Evolutionary conservation across 306 rosid genomes (phyloP), one percentile per base, ranked within the genome.

Genomic region (Quercus wislizeni): DNA sequence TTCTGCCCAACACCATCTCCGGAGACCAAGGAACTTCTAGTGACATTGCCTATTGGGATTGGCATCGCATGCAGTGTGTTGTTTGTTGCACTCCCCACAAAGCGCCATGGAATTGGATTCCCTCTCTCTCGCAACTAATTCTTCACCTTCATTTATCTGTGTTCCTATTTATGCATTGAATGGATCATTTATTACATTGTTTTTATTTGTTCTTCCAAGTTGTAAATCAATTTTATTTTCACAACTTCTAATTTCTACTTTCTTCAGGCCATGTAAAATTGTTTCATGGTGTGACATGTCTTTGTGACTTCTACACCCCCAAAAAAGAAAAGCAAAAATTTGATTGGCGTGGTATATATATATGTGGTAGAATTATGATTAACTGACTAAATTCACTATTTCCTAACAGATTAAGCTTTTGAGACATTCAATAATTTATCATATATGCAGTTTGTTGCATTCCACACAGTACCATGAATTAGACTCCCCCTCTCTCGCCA

Each of bases 51-150:
- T 6, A 82, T 90, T 71, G 89, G 81, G 55, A 91, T 91, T 78
- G 98, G 93, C 0, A 83, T 86, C 52, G 10, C 89, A 10, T 90
- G 97, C 51, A 93, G 98, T 55, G 28, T 87, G 88, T 21, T 89
- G 20, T 90, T 93, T 76, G 84, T 93, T 70, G 65, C 64, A 28
- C 90, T 93, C 51, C 97, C 98, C 0, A 87, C 87, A 76, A 89
- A 83, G 67, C 91, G 95, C 80, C 97, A 87, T 78, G 97, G 98
- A 15, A 90, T 93, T 78, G 97, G 98, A 5, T 93, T 89, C 82
- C 98, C 98, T 11, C 85, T 91, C 65, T 87, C 97, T 14, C 85
- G 86, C 20, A 46, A 77, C 77, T 93, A 79, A 63, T 51, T 30
- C 27, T 2, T 4, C 43, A 38, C 73, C 33, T 33, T 64, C 33